phyloP scores from a whole-genome alignment of 768 basidiomycete species.

The Tephrocybe sp. region DNA sequence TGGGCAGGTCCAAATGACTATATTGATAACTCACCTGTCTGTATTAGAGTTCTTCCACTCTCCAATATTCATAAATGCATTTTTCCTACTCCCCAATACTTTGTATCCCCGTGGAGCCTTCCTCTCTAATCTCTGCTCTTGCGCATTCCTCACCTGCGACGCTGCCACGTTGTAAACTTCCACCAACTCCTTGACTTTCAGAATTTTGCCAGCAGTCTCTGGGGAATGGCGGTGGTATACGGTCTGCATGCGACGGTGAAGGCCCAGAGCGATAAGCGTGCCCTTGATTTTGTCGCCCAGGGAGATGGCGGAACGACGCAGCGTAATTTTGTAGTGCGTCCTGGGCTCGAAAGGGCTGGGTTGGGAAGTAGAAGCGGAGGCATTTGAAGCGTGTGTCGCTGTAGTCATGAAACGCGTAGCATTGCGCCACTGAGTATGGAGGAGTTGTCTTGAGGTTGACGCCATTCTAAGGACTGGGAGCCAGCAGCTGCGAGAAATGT shows the following conservation, averaged over 20 bases:
- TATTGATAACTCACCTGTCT: conserved; percentile 5
- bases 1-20: neutral
- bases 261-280: conserved; percentile 80
- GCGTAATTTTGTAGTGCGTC: conserved; percentile 89
- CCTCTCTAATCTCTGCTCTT: conserved; percentile 66
- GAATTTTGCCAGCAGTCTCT: conserved; percentile 82
- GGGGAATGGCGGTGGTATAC: conserved; percentile 78
- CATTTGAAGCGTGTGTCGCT: neutral
- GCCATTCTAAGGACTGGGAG: conserved; percentile 11
- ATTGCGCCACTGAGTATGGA: conserved; percentile 11
- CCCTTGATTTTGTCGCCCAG: conserved; percentile 69
- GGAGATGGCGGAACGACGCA: conserved; percentile 84
- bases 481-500: neutral
- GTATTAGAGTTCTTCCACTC: conserved; percentile 6
- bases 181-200: conserved; percentile 87
- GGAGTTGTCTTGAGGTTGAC: conserved; percentile 14
- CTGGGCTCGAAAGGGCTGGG: conserved; percentile 25
- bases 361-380: neutral
- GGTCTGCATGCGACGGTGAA: conserved; percentile 81
- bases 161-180: conserved; percentile 83
- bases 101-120: conserved; percentile 69
- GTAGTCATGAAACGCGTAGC: conserved; percentile 15
- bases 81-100: conserved; percentile 43
- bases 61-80: conserved; percentile 30
- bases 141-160: conserved; percentile 64